phyloP scores from a whole-genome alignment of 148 eudicot genomes.

The Rhododendron griersonianum region DNA sequence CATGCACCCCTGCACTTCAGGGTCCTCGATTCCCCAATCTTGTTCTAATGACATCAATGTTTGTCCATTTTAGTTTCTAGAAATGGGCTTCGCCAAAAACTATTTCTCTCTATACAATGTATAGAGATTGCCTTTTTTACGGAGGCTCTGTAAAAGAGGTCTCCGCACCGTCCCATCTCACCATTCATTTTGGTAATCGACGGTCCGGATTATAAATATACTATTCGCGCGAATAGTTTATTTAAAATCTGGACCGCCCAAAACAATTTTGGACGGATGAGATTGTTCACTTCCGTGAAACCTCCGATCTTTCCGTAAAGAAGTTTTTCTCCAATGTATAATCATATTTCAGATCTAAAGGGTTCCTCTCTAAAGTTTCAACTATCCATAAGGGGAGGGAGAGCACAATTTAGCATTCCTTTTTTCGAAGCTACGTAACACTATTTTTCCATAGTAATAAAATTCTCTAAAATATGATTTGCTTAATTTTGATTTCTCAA shows the following conservation, averaged over 20 bases:
- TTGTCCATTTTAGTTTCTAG: neutral
- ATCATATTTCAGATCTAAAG: neutral
- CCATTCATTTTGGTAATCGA: too few species aligned
- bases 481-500: neutral
- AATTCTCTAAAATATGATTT: neutral
- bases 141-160: too few species aligned
- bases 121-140: too few species aligned
- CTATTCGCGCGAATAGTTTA: too few species aligned
- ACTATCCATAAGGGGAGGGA: neutral
- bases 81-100: neutral
- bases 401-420: neutral
- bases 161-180: too few species aligned
- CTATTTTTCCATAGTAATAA: neutral
- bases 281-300: too few species aligned
- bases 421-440: neutral
- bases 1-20: neutral
- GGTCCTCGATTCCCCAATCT: too few species aligned
- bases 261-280: too few species aligned
- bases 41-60: neutral
- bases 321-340: neutral
- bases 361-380: neutral
- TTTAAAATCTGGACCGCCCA: too few species aligned
- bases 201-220: too few species aligned
- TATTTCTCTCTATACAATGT: neutral
- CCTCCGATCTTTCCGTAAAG: too few species aligned